Base-by-base conservation (phyloP, 2,329 filamentous ascomycete species). In the Exophiala oligosperma region DNA sequence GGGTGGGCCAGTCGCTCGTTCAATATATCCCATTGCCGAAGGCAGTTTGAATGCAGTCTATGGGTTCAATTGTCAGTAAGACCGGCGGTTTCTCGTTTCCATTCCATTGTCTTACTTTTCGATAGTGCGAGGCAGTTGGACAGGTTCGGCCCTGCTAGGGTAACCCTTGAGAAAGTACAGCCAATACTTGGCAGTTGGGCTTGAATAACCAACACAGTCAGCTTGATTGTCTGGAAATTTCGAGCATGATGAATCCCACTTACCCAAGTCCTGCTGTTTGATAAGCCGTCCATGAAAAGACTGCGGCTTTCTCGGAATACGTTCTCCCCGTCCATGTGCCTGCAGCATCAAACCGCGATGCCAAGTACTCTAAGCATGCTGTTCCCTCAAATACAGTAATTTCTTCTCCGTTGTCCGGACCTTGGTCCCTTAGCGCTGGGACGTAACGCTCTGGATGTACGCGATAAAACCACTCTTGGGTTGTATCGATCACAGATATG, bases 381-480 rank as follows among this genome's bases (percentile, higher is more conserved):
- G 72, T 74, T n/a, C 71, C 62, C 54, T 76, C 73, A 47, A 74
- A 76, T 0, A 74, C 72, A 21, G 63, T 64, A 8, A 70, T 49
- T 2, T 69, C 62, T 54, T 73, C 57, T 4, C 64, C 60, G 4
- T 69, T 71, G 14, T 56, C 65, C 1, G 69, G 66, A 41, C 71
- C 68, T 54, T 58, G 21, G 61, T 74, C 72, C 44, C 67, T 68
- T 3, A 75, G 38, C 4, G 72, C 64, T 1, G 74, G 73, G 1
- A 75, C 73, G 24, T 66, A 66, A 1, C 72, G 68, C 52, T 75
- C 71, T 1, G 73, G 73, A 61, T 76, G 73, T 2, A 75, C 64
- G 1, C 53, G 51, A 49, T 68, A 68, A 56, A 60, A 72, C 72
- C 71, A 74, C 38, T 74, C 57, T 8, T 56, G 47, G 14, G 62